Base-by-base conservation (phyloP, 2,329 filamentous ascomycete species). In the Calonectria leucothoes region DNA sequence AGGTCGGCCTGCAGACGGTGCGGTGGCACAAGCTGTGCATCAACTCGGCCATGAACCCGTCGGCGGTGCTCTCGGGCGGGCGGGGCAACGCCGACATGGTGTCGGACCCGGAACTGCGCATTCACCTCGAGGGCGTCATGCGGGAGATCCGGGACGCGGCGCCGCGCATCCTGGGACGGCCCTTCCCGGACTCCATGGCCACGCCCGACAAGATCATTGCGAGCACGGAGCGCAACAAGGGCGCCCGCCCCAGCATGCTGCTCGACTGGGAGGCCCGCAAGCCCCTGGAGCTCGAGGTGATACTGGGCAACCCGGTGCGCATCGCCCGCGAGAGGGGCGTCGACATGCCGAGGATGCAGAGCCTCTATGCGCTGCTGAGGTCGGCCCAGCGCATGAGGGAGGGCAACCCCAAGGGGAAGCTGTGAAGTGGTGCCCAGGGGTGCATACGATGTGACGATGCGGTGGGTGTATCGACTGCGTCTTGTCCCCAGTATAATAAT, bases 21-120 rank as follows among this genome's bases (percentile, higher is more conserved):
- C 88, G 93, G 29, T 95, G 93, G 93, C 93, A 94, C 83, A 95
- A 95, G 83, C 90, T 94, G 74, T 93, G 92, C 78, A 94, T 95
- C 86, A 95, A 95, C 82, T 92, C 93, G 0, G 91, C 92, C 66
- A 93, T 94, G 89, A 95, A 95, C 84, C 93, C 93, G 0, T 92
- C 91, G 0, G 91, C 93, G 2, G 92, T 94, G 10, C 87, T 95
- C 0, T 90, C 89, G 1, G 91, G 92, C 15, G 92, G 92, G 1
- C 85, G 88, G 2, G 89, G 91, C 67, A 94, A 94, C 80, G 89
- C 91, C 57, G 89, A 90, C 74, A 94, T 95, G 91, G 87, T 91
- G 6, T 83, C 85, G 15, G 93, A 94, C 77, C 82, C 89, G 0
- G 92, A 94, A 80, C 84, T 94, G 48, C 87, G 89, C 55, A 82